A percentile compares a stretch with the other conserved stretches of the same genome.
These are phyloP conservation scores for Eimeria acervulina DNA, from an alignment of 169 alveolate species.

Conservation along the genomic window DNA sequence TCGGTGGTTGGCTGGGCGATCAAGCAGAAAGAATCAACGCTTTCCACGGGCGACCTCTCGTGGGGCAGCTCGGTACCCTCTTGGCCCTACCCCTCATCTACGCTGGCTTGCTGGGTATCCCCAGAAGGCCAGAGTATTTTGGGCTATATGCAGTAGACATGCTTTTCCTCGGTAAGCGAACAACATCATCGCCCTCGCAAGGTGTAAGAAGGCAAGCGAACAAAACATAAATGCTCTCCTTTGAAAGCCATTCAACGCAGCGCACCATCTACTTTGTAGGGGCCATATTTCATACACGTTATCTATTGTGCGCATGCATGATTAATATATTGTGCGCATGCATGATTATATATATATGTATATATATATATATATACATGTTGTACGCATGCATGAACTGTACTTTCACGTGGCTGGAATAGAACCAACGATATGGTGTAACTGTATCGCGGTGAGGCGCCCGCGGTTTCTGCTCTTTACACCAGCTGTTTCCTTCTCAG, in stretches of 20 bases:
- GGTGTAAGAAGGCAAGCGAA: no score
- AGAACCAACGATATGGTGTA: no score
- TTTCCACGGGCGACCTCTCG: conserved; percentile 92
- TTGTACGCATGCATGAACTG: no score
- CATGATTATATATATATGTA: no score
- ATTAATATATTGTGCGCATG: no score
- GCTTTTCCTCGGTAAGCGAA: conserved; percentile 90
- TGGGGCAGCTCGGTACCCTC: conserved; percentile 87
- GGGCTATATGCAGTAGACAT: conserved; percentile 86
- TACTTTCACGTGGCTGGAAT: no score
- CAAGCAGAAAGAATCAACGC: conserved; percentile 88
- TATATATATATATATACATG: no score
- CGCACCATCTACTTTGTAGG: background rate
- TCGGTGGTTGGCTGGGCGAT: conserved; percentile 94
- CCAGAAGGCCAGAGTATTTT: conserved; percentile 85
- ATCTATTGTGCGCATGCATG: no score
- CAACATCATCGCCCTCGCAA: background rate
- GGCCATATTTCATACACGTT: background rate
- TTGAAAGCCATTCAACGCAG: background rate
- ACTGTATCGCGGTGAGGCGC: no score
- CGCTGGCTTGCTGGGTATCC: conserved; percentile 86
- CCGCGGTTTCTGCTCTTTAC: no score
- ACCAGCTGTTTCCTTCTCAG: no score
- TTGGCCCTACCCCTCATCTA: conserved; percentile 88
- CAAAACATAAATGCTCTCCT: background rate